A percentile compares a stretch with the other conserved stretches of the same genome.
Evolutionary conservation across 257 asterid genomes (phyloP).

Genomic region (Penstemon newberryi): DNA sequence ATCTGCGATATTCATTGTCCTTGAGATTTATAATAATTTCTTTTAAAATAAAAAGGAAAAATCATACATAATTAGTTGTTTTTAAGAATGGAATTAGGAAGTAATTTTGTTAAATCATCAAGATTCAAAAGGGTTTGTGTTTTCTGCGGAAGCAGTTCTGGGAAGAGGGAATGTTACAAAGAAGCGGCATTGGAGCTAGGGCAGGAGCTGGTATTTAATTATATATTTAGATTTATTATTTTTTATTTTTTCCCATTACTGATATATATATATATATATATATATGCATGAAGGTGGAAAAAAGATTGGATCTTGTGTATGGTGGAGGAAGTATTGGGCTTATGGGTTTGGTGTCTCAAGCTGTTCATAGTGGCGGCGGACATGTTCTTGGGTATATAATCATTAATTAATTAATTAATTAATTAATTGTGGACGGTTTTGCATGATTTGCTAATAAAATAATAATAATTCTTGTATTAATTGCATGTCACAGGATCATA

Average conservation of each 20-base stretch:
- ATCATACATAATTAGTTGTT: constrained; percentile 3
- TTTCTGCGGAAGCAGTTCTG: constrained; percentile 73
- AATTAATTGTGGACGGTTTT: too few relatives aligned
- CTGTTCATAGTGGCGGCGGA: constrained; percentile 70
- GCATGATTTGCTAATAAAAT: too few relatives aligned
- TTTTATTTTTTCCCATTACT: background rate
- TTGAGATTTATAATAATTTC: background rate
- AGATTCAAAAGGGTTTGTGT: constrained; percentile 67
- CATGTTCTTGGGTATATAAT: constrained; percentile 58
- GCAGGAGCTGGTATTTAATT: constrained; percentile 50
- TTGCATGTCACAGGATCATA: constrained; percentile 48
- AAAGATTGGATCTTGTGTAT: constrained; percentile 66
- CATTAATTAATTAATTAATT: background rate
- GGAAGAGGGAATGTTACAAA: constrained; percentile 62
- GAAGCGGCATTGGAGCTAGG: constrained; percentile 68
- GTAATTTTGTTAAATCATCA: constrained; percentile 18
- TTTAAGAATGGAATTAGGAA: too few relatives aligned
- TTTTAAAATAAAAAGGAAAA: background rate
- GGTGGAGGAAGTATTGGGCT: constrained; percentile 82
- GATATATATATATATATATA: too few relatives aligned
- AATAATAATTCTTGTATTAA: too few relatives aligned
- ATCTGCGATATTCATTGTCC: too few relatives aligned
- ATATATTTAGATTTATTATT: background rate
- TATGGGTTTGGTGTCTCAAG: constrained; percentile 67
- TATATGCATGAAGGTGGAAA: constrained; percentile 50